phyloP scores from a whole-genome alignment of 306 rosid genomes.

The Vigna angularis region DNA sequence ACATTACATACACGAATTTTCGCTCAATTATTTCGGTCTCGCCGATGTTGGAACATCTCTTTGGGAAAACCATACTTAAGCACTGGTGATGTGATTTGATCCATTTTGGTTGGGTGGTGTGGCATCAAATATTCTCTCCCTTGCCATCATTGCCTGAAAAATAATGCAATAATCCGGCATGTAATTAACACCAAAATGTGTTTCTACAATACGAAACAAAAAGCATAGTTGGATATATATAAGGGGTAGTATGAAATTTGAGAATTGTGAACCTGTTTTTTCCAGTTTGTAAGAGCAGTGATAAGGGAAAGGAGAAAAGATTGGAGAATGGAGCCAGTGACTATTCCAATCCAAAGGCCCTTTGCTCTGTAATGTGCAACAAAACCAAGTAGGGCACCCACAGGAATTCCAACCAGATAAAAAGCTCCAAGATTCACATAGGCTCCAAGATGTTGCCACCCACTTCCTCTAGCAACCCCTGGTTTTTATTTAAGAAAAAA shows the following conservation, averaged over 20 bases:
- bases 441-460: conserved; percentile 54
- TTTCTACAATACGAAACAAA: neutral
- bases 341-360: conserved; percentile 56
- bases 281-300: conserved; percentile 52
- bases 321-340: conserved; percentile 49
- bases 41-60: too few relatives aligned
- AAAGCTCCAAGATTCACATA: conserved; percentile 49
- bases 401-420: conserved; percentile 52
- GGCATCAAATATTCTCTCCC: conserved; percentile 47
- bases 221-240: neutral
- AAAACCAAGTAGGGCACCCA: conserved; percentile 40
- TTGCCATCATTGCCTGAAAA: conserved; percentile 46
- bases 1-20: too few relatives aligned
- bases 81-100: neutral
- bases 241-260: neutral
- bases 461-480: conserved; percentile 58
- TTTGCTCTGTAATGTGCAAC: conserved; percentile 49
- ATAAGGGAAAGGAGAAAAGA: conserved; percentile 38
- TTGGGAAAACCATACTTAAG: neutral
- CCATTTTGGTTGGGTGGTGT: neutral
- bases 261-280: conserved; percentile 42
- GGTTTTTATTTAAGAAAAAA: neutral
- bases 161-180: neutral
- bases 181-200: conserved; percentile 2
- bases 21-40: too few relatives aligned